Percentiles rank a stretch among this genome's conserved stretches.
Evolutionary conservation across 495 filamentous ascomycete species (phyloP).

Genomic region (Penicillium bialowiezense): DNA sequence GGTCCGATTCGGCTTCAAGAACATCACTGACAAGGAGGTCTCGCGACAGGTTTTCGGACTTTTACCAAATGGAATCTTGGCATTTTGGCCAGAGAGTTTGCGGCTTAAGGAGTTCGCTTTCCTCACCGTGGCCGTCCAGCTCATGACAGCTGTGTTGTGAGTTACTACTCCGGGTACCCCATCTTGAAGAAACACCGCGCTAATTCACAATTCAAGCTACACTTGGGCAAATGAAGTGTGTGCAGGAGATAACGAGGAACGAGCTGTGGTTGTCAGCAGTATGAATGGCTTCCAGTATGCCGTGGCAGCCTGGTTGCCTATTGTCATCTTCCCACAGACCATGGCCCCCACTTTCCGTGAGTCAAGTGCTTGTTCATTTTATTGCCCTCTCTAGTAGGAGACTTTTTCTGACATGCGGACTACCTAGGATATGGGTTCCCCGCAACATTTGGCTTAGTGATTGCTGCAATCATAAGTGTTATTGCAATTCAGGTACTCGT

Average conservation of each 20-base stretch:
- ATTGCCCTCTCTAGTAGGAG: background rate
- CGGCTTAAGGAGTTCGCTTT: constrained; percentile 21
- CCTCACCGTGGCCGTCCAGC: constrained; percentile 19
- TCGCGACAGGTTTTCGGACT: constrained; percentile 7
- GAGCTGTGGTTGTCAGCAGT: constrained; percentile 18
- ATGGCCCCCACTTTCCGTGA: constrained; percentile 14
- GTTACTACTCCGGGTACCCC: background rate
- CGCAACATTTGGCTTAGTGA: constrained; percentile 23
- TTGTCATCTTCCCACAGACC: constrained; percentile 25
- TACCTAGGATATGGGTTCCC: constrained; percentile 28
- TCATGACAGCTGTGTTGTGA: constrained; percentile 34
- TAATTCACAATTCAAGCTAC: constrained; percentile 8
- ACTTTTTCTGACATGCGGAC: too few species aligned
- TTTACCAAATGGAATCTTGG: constrained; percentile 29
- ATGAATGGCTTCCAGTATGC: constrained; percentile 27
- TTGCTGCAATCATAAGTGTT: constrained; percentile 21
- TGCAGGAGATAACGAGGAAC: constrained; percentile 21
- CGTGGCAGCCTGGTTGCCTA: constrained; percentile 27
- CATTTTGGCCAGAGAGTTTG: constrained; percentile 19
- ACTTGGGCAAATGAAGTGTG: constrained; percentile 23
- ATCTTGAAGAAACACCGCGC: background rate
- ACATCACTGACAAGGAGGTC: background rate
- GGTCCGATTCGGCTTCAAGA: too few species aligned
- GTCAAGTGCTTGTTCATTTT: background rate
- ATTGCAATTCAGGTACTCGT: background rate